Conservation (phyloP, 225 moss, liverwort and hornwort genomes). For the Lunularia cruciata region DNA sequence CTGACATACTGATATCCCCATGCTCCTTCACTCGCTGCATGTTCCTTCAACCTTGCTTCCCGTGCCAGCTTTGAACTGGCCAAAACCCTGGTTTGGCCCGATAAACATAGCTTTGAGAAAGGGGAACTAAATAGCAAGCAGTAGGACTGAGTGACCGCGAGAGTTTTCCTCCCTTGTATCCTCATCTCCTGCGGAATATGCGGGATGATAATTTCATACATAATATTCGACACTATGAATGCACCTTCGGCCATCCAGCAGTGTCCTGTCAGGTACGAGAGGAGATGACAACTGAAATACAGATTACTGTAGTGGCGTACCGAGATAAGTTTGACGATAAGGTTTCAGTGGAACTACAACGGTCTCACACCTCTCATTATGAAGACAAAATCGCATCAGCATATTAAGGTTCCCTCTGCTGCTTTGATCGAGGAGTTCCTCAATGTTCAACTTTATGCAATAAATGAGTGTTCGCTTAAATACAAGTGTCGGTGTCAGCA, state of each 20-base stretch:
- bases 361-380: not conserved
- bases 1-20: not conserved
- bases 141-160: no score
- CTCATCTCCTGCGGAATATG: no score
- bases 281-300: no score
- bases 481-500: not conserved
- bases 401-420: not conserved
- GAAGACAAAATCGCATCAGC: not conserved
- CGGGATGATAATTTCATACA: no score
- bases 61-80: not conserved
- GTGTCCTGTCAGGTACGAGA: not conserved
- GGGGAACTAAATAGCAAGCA: no score
- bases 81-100: not conserved
- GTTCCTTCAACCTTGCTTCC: not conserved
- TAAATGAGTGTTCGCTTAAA: not conserved
- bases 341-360: not conserved
- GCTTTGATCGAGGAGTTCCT: not conserved
- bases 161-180: no score
- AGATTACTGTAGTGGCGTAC: not conserved
- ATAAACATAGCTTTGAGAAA: no score
- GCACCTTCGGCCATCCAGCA: not conserved
- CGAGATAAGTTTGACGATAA: slow-evolving; percentile 4
- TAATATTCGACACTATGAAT: no score
- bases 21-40: slow-evolving; percentile 1
- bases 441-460: not conserved